These are phyloP conservation scores for Alternaria burnsii DNA, from an alignment of 2,329 filamentous ascomycete species.

Conservation along the genomic window DNA sequence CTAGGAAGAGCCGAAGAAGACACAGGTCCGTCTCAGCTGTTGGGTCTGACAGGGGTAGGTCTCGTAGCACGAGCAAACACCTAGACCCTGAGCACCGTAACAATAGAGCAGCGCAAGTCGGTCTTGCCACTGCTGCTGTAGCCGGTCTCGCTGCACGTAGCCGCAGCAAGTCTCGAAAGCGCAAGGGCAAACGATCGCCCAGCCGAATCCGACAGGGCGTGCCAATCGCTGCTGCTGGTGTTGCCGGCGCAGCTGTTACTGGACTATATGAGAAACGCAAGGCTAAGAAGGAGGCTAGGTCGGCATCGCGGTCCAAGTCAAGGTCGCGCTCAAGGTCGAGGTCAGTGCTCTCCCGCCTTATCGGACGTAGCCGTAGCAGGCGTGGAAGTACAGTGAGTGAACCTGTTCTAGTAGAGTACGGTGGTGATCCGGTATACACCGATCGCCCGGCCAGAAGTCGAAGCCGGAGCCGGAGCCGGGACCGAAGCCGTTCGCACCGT, in stretches of 20 bases:
- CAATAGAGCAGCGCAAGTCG: slow-evolving; percentile 67
- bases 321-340: slow-evolving; percentile 56
- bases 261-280: slow-evolving; percentile 71
- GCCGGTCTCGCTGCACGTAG: slow-evolving; percentile 67
- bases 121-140: slow-evolving; percentile 68
- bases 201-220: slow-evolving; percentile 65
- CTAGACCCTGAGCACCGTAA: slow-evolving; percentile 62
- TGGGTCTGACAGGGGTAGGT: slow-evolving; percentile 35
- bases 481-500: slow-evolving; percentile 33
- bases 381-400: slow-evolving; percentile 56
- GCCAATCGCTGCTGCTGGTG: slow-evolving; percentile 68
- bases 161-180: slow-evolving; percentile 65
- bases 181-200: slow-evolving; percentile 61
- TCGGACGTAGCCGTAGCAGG: slow-evolving; percentile 45
- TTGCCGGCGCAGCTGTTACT: slow-evolving; percentile 68
- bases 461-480: slow-evolving; percentile 15
- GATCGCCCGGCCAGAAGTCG: slow-evolving; percentile 54
- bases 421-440: slow-evolving; percentile 67
- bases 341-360: slow-evolving; percentile 54
- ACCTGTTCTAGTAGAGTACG: slow-evolving; percentile 69
- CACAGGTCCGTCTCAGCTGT: slow-evolving; percentile 50
- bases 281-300: slow-evolving; percentile 65
- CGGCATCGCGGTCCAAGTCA: slow-evolving; percentile 52
- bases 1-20: slow-evolving; percentile 44
- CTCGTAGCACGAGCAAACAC: slow-evolving; percentile 56